phyloP scores from a whole-genome alignment of 176 grass and related monocot genomes.

The Urochloa ruziziensis region DNA sequence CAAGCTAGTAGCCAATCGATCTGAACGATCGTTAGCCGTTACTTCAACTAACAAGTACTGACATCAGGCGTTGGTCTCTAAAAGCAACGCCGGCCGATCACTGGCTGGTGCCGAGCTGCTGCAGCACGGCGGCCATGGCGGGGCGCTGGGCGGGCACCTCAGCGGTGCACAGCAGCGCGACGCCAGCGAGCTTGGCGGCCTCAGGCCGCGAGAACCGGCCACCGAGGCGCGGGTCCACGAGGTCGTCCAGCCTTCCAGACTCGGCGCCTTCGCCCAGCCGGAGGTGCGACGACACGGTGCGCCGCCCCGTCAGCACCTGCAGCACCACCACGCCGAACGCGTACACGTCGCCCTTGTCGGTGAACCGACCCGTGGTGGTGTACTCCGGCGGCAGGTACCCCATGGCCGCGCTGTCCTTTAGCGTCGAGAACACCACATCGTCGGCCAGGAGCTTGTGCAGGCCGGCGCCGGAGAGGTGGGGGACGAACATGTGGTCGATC shows the following conservation, averaged over 20 bases:
- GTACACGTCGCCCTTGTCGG: constrained; percentile 78
- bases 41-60: background rate
- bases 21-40: background rate
- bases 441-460: constrained; percentile 72
- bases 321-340: constrained; percentile 71
- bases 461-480: constrained; percentile 53
- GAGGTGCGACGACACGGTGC: constrained; percentile 42
- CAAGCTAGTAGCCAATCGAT: background rate
- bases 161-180: constrained; percentile 72
- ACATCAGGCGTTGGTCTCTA: background rate
- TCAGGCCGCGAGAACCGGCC: constrained; percentile 58
- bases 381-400: constrained; percentile 77
- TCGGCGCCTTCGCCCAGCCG: constrained; percentile 15
- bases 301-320: constrained; percentile 63
- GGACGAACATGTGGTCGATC: constrained; percentile 49
- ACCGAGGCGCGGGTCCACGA: constrained; percentile 58
- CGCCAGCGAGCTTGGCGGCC: constrained; percentile 67
- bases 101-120: constrained; percentile 54
- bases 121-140: constrained; percentile 57
- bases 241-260: constrained; percentile 53
- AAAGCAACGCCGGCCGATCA: background rate
- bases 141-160: constrained; percentile 61
- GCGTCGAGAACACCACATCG: constrained; percentile 74
- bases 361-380: constrained; percentile 72
- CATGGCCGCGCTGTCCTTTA: constrained; percentile 87